These are phyloP conservation scores for Kodamaea sp. DNA, from an alignment of 1,139 yeast species.

Conservation along the genomic window DNA sequence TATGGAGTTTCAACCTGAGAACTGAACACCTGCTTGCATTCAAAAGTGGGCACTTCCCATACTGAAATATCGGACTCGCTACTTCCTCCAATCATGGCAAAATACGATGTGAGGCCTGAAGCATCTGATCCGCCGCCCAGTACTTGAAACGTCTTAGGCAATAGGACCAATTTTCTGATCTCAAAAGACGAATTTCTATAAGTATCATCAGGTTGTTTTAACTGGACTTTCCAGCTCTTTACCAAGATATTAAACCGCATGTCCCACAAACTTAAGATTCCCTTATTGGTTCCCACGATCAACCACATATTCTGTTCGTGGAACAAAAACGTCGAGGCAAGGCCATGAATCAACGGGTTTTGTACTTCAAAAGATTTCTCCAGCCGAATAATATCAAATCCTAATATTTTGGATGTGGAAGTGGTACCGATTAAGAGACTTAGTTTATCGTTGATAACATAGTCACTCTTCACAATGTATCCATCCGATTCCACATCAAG, in stretches of 20 bases:
- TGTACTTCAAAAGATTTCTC: constrained; percentile 41
- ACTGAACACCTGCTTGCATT: constrained; percentile 59
- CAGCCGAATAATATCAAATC: constrained; percentile 65
- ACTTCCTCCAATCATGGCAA: constrained; percentile 69
- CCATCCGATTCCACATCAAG: constrained; percentile 35
- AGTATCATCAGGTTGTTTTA: constrained; percentile 25
- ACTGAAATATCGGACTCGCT: constrained; percentile 60
- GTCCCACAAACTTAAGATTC: constrained; percentile 81
- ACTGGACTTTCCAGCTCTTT: constrained; percentile 54
- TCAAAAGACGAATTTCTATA: constrained; percentile 26
- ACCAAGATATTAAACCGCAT: constrained; percentile 62
- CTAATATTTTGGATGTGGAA: constrained; percentile 52
- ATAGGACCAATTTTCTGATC: constrained; percentile 44
- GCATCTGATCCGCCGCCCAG: constrained; percentile 4
- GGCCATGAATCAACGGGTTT: constrained; percentile 67
- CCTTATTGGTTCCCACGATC: constrained; percentile 72
- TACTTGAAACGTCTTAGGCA: constrained; percentile 34
- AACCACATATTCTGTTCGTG: constrained; percentile 60
- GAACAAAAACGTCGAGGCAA: constrained; percentile 59
- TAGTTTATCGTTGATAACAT: constrained; percentile 23
- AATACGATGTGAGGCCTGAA: constrained; percentile 17
- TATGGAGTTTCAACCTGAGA: constrained; percentile 32
- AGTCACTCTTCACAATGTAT: constrained; percentile 48
- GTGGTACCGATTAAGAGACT: constrained; percentile 50
- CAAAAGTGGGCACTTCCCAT: constrained; percentile 73